Percentiles rank a stretch among this genome's conserved stretches.
These are phyloP conservation scores for Fusarium nisikadoi DNA, from an alignment of 2,329 filamentous ascomycete species.

Conservation along the genomic window DNA sequence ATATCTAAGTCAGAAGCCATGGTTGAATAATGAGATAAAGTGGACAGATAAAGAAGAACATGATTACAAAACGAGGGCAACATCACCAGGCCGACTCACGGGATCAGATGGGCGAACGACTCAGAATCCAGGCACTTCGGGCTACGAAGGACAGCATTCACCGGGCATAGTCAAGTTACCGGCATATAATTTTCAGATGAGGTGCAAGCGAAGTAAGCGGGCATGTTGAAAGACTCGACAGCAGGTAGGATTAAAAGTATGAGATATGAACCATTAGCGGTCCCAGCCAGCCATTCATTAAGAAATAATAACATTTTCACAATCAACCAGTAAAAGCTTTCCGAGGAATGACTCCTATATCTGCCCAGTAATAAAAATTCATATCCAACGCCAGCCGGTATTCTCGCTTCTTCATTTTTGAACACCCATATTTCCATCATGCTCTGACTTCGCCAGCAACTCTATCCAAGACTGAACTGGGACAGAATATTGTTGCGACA, in stretches of 20 bases:
- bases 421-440: conserved; percentile 22
- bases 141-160: neutral
- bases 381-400: conserved; percentile 36
- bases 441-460: conserved; percentile 17
- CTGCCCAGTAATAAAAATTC: conserved; percentile 29
- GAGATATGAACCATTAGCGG: conserved; percentile 19
- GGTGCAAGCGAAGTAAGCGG: neutral
- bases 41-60: neutral
- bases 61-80: neutral
- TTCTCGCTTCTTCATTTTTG: conserved; percentile 41
- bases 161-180: neutral
- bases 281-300: conserved; percentile 38
- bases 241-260: conserved; percentile 24
- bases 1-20: neutral
- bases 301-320: conserved; percentile 36
- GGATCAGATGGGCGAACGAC: neutral
- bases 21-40: neutral
- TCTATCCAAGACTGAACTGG: conserved; percentile 12
- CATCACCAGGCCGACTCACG: neutral
- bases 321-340: conserved; percentile 35
- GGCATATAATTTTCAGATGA: neutral
- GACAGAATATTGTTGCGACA: conserved; percentile 6
- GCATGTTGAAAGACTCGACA: neutral
- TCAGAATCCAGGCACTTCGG: neutral
- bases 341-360: conserved; percentile 41